Evolutionary conservation across 345 rosid species (phyloP).

Genomic region (Salix koriyanagi): DNA sequence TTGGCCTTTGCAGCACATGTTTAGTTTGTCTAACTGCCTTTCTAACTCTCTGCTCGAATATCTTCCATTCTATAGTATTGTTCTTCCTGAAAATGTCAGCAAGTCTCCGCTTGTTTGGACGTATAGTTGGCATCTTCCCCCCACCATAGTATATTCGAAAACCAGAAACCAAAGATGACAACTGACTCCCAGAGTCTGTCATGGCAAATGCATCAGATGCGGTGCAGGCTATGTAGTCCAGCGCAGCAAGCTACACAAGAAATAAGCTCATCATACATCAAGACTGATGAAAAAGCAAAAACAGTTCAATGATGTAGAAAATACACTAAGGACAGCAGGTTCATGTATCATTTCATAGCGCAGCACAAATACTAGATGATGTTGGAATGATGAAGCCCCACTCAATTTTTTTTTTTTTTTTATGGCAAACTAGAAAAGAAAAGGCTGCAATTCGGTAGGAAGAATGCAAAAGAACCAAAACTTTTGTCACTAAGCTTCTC

Average conservation of each 20-base stretch:
- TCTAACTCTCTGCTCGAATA: slow-evolving; percentile 86
- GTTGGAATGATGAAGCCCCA: not conserved
- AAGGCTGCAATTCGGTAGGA: not conserved
- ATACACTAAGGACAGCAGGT: not conserved
- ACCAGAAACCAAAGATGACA: slow-evolving; percentile 87
- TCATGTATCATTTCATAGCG: not conserved
- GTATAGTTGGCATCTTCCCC: slow-evolving; percentile 87
- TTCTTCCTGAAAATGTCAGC: slow-evolving; percentile 69
- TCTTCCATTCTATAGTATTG: slow-evolving; percentile 74
- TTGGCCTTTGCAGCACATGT: slow-evolving; percentile 70
- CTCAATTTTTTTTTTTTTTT: too few relatives aligned
- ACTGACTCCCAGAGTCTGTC: slow-evolving; percentile 95
- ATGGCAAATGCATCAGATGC: slow-evolving; percentile 87
- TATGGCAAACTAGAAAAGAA: not conserved
- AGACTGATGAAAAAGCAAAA: not conserved
- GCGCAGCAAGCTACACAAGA: slow-evolving; percentile 69
- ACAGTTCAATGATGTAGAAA: not conserved
- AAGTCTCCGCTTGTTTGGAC: slow-evolving; percentile 78
- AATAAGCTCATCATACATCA: not conserved
- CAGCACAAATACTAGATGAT: not conserved
- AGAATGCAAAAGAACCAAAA: not conserved
- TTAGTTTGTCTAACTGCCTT: slow-evolving; percentile 91
- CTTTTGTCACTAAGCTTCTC: not conserved
- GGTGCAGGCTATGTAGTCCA: slow-evolving; percentile 85
- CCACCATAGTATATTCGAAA: slow-evolving; percentile 78